These are phyloP conservation scores for Leptosphaerulina australis DNA, from an alignment of 2,329 filamentous ascomycete species.

Conservation along the genomic window DNA sequence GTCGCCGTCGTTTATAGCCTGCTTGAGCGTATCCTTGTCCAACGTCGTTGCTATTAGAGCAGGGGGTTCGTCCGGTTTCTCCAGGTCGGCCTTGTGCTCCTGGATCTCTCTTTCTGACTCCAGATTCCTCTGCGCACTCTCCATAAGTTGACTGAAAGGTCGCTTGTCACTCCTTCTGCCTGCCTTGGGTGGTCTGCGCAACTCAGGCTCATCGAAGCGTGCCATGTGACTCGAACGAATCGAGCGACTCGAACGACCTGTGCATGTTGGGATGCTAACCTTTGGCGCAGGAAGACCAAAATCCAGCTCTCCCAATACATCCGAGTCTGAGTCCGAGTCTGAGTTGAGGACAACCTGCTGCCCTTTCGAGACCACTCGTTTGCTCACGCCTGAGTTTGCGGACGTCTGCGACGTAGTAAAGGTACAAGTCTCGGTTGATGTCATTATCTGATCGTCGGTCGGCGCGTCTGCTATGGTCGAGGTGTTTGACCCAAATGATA, in stretches of 20 bases:
- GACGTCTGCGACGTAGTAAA: constrained; percentile 34
- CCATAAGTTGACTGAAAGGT: constrained; percentile 33
- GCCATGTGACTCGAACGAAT: constrained; percentile 20
- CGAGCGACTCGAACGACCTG: constrained; percentile 21
- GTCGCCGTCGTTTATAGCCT: constrained; percentile 68
- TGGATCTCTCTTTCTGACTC: constrained; percentile 37
- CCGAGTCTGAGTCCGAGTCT: constrained; percentile 70
- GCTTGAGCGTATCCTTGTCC: constrained; percentile 35
- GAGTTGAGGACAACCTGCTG: constrained; percentile 64
- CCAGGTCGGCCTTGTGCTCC: constrained; percentile 36
- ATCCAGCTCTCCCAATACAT: constrained; percentile 57
- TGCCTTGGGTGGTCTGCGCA: constrained; percentile 32
- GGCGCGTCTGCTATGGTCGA: constrained; percentile 14
- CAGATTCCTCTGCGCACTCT: constrained; percentile 30
- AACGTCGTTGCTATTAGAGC: constrained; percentile 14
- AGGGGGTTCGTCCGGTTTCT: constrained; percentile 25
- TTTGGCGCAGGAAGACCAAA: constrained; percentile 32
- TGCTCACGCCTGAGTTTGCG: constrained; percentile 49
- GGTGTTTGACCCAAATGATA: neutral
- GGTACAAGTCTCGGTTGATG: constrained; percentile 4
- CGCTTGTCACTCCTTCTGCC: constrained; percentile 17
- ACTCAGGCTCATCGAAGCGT: constrained; percentile 22
- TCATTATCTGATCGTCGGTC: constrained; percentile 4
- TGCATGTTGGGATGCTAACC: constrained; percentile 14
- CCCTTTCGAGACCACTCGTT: constrained; percentile 60